A percentile compares a stretch with the other conserved stretches of the same genome.
These are phyloP conservation scores for Fusarium albidum DNA, from an alignment of 2,329 filamentous ascomycete genomes.

Conservation along the genomic window DNA sequence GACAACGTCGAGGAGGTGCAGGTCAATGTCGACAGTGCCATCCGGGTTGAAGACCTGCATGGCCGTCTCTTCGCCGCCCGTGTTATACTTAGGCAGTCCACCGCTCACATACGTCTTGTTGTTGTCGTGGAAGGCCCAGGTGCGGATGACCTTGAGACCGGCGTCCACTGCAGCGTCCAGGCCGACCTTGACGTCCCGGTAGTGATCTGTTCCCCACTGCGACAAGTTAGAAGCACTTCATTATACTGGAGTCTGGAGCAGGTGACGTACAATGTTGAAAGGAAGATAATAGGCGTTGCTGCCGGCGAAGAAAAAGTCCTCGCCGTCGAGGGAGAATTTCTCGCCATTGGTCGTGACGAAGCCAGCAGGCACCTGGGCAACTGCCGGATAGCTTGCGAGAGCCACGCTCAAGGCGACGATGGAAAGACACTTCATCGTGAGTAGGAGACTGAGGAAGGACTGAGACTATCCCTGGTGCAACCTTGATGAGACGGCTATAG, in stretches of 20 bases:
- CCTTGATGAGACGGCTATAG: background rate
- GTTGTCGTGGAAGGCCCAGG: constrained; percentile 67
- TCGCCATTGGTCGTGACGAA: constrained; percentile 59
- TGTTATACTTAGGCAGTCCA: constrained; percentile 57
- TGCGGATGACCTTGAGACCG: constrained; percentile 61
- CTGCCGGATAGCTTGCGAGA: constrained; percentile 1
- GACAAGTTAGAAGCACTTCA: background rate
- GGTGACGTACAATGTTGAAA: constrained; percentile 55
- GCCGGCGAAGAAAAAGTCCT: constrained; percentile 65
- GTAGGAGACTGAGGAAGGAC: background rate
- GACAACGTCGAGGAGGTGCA: constrained; percentile 59
- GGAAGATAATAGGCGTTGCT: constrained; percentile 66
- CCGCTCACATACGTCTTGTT: constrained; percentile 55
- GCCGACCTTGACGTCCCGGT: constrained; percentile 56
- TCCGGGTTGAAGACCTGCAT: constrained; percentile 56
- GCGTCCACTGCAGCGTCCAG: constrained; percentile 56
- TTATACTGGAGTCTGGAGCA: too few relatives aligned
- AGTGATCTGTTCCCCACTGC: constrained; percentile 33
- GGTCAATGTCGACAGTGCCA: constrained; percentile 52
- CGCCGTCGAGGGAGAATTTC: constrained; percentile 62
- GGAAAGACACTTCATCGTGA: constrained; percentile 19
- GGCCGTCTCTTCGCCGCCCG: constrained; percentile 55
- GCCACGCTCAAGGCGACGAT: constrained; percentile 10
- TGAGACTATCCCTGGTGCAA: background rate
- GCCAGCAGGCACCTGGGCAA: constrained; percentile 40